Evolutionary conservation across 2,329 filamentous ascomycete genomes (phyloP), one percentile per base, ranked within the genome.

Genomic region (Fusarium gaditjirri): DNA sequence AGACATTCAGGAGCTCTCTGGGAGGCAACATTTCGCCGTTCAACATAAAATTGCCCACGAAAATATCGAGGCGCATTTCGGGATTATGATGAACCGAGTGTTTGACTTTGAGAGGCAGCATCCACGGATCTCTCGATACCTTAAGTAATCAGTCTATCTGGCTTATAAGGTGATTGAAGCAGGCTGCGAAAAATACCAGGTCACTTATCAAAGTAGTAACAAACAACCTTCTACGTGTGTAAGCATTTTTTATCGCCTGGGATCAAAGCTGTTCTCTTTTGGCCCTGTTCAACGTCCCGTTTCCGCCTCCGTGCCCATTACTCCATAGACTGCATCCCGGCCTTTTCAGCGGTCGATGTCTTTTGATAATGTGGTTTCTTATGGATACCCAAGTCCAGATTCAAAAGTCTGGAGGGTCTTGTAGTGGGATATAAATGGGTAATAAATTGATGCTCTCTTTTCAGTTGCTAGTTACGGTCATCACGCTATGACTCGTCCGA

Each of bases 11-110:
- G 59, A 36, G 36, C 12, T 58, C 21, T 33, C 27, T 57, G 41
- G 53, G 41, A 57, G 23, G 54, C 41, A 56, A 39, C 41, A 10
- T 36, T 49, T 49, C 23, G 41, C 31, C n/a, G 11, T 19, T 17
- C 31, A 49, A 57, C 31, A 29, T 25, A 35, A 23, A 23, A 25
- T 27, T 12, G 27, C 19, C 33, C 55, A 54, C 63, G 55, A 42
- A 67, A n/a, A 61, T 43, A 47, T 43, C 5, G 65, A 67, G 65
- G 62, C 54, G 62, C 54, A 67, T 67, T 38, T 17, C 53, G 46
- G 44, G 52, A 47, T 50, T 43, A 53, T 39, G 23, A 52, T 52
- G 39, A 47, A 38, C 61, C 53, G 64, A 33, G 25, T 27, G 17
- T 46, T 29, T 19, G 23, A 50, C 29, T n/a, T 42, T 39, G 21